Evolutionary conservation across 495 filamentous ascomycete genomes (phyloP).

Genomic region (Trichoderma asperelloides): DNA sequence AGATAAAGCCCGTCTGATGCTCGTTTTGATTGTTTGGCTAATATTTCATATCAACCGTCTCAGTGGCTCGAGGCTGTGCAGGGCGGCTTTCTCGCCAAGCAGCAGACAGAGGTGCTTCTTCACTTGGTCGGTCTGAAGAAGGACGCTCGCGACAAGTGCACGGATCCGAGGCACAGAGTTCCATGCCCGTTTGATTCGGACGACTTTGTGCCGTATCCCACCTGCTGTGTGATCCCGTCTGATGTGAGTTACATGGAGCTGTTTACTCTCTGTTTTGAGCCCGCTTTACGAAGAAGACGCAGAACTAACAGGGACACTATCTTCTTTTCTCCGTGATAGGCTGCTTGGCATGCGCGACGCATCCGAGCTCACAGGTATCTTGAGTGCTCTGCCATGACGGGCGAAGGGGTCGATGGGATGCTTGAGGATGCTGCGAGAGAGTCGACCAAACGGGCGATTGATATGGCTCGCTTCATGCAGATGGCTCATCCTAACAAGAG

Average conservation of each 20-base stretch:
- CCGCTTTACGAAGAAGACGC: too few species aligned
- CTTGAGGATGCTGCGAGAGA: background rate
- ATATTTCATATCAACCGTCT: too few species aligned
- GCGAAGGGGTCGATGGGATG: slow-evolving; percentile 2
- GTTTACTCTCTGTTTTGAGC: too few species aligned
- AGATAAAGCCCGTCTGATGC: background rate
- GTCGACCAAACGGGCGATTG: background rate
- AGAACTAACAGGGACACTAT: background rate
- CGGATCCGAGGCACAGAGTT: background rate
- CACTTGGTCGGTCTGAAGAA: slow-evolving; percentile 6
- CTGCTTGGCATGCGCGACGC: background rate
- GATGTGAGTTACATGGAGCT: background rate
- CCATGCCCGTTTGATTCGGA: background rate
- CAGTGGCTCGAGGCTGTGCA: background rate
- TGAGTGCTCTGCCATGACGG: slow-evolving; percentile 9
- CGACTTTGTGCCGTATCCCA: background rate
- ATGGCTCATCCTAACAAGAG: background rate
- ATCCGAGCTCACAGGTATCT: background rate
- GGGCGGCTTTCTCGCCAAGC: background rate
- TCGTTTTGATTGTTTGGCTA: too few species aligned
- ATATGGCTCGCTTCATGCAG: background rate
- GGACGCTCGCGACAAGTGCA: background rate
- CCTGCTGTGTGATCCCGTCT: background rate
- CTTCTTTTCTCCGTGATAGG: background rate
- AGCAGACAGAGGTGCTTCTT: background rate